Evolutionary conservation across 805 yeast species (phyloP), one percentile per base, ranked within the genome.

Genomic region (Nakazawaea peltata): DNA sequence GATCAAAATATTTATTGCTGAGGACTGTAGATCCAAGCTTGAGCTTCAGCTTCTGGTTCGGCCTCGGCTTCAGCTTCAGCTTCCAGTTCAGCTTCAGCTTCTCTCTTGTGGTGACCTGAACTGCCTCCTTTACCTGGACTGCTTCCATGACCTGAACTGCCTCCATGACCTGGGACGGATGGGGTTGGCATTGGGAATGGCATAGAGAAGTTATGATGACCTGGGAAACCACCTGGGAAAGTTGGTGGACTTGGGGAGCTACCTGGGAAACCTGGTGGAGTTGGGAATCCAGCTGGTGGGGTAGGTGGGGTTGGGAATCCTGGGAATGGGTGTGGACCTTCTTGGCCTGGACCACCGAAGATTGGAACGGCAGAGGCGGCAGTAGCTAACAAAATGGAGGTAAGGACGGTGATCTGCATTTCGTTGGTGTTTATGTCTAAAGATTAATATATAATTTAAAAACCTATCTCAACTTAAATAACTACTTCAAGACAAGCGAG

Each of bases 41-140:
- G 24, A 10, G 36, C 36, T 10, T 19, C 19, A 15, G 36, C 36
- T 21, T 32, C 35, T 25, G 35, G 25, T 9, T 7, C 27, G 16
- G 35, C 35, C n/a, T 25, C 36, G 5, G 36, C 19, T 27, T 27
- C 27, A 27, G 39, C 34, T 19, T 24, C 33, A 7, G 33, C 33
- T 30, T 35, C 39, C 19, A 34, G 26, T 21, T 30, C 26, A 10
- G 32, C 26, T 30, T 35, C 39, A 21, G 39, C 39, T 14, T 36
- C 39, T 36, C 39, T 36, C 39, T 36, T 36, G 25, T 19, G 32
- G 23, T 36, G 39, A 6, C 12, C 29, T 14, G 27, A 11, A n/a
- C n/a, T n/a, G n/a, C n/a, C n/a, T n/a, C n/a, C n/a, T n/a, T n/a
- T n/a, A n/a, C n/a, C n/a, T n/a, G n/a, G n/a, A 11, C 15, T 23